A percentile compares a stretch with the other conserved stretches of the same genome.
phyloP scores from a whole-genome alignment of 2,329 filamentous ascomycete genomes.

The Penicillium sp. region DNA sequence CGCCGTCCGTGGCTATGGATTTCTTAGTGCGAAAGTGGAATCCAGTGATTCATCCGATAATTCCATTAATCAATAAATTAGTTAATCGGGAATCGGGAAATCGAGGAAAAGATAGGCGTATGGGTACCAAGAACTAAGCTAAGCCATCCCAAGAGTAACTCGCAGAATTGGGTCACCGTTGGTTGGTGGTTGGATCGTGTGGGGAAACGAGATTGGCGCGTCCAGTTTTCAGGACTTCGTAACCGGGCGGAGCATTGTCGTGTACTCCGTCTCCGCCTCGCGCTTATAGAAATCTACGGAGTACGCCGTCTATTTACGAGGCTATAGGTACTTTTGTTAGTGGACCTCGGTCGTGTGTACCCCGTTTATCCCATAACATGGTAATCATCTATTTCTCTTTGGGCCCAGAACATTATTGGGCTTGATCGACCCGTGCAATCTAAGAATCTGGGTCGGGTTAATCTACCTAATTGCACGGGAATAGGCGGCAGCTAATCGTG shows the following conservation, averaged over 20 bases:
- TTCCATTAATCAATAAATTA: too few species aligned
- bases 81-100: neutral
- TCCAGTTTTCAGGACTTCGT: constrained; percentile 8
- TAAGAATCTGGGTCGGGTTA: constrained; percentile 2
- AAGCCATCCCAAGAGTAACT: neutral
- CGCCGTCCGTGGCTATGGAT: constrained; percentile 22
- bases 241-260: constrained; percentile 12
- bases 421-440: neutral
- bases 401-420: too few species aligned
- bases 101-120: neutral
- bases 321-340: neutral
- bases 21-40: constrained; percentile 8
- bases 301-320: neutral
- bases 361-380: too few species aligned
- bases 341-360: too few species aligned
- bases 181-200: neutral
- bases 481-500: neutral
- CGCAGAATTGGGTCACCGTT: neutral
- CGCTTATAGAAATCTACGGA: constrained; percentile 7
- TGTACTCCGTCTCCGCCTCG: constrained; percentile 10
- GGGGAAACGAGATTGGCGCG: constrained; percentile 7
- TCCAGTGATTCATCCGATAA: too few species aligned
- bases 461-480: constrained; percentile 4
- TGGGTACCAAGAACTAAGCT: neutral
- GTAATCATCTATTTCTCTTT: too few species aligned